Percentiles rank a stretch among this genome's conserved stretches.
Conservation (phyloP, 2,329 filamentous ascomycete genomes). For the Cladosporium oxysporum region DNA sequence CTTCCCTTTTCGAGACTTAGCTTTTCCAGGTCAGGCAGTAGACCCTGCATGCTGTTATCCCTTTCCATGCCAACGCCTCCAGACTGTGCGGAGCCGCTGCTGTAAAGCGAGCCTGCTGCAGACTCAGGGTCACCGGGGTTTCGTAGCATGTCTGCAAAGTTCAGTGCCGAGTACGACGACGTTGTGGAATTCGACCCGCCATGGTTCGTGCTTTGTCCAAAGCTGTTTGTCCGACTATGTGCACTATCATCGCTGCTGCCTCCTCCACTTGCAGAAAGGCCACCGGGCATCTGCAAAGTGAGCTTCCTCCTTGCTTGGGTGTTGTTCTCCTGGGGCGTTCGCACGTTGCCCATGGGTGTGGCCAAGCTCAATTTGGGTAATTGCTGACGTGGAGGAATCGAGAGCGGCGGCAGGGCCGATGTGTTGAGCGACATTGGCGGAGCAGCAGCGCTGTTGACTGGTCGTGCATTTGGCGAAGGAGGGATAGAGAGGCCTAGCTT, state of each 20-base stretch:
- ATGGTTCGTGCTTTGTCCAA: constrained; percentile 70
- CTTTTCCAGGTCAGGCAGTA: constrained; percentile 77
- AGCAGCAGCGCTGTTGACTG: constrained; percentile 54
- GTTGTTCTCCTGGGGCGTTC: constrained; percentile 64
- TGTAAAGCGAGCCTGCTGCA: constrained; percentile 78
- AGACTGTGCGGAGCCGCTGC: constrained; percentile 35
- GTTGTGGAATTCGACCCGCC: constrained; percentile 84
- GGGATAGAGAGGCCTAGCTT: constrained; percentile 88
- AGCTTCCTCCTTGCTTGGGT: constrained; percentile 52
- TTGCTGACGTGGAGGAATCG: constrained; percentile 56
- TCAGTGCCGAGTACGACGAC: constrained; percentile 81
- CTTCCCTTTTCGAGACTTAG: constrained; percentile 79
- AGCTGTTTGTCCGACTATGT: constrained; percentile 81
- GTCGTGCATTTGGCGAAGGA: constrained; percentile 77
- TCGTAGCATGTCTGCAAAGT: constrained; percentile 72
- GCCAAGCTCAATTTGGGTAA: constrained; percentile 81
- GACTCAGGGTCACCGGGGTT: constrained; percentile 75
- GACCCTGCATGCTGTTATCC: constrained; percentile 75
- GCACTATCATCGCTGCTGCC: constrained; percentile 72
- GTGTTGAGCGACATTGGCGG: constrained; percentile 38
- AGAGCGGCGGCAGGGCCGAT: constrained; percentile 37
- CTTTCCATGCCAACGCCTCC: constrained; percentile 73
- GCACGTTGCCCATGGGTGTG: constrained; percentile 81
- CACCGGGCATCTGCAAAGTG: constrained; percentile 52
- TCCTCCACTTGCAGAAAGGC: constrained; percentile 67